phyloP scores from a whole-genome alignment of 768 basidiomycete species.

The Rhodosporidiobolus sp. region DNA sequence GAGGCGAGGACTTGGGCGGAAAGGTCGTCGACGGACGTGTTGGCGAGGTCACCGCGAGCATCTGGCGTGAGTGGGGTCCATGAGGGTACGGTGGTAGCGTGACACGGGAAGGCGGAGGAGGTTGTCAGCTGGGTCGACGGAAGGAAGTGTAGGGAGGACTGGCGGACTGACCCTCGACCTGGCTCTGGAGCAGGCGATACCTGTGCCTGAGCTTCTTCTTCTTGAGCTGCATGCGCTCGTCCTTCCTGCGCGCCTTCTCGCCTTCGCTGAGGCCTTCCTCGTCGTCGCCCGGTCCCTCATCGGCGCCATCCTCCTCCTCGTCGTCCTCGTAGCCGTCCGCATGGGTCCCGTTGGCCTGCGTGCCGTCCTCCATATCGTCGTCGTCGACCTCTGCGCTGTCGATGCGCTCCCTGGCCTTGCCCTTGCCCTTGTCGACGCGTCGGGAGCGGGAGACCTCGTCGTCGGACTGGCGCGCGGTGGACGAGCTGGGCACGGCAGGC shows the following conservation, averaged over 20 bases:
- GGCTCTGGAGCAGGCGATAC: conserved; percentile 66
- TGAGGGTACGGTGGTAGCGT: too few relatives aligned
- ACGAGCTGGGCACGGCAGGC: background rate
- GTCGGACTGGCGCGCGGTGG: background rate
- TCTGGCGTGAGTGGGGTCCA: conserved; percentile 57
- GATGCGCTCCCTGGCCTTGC: background rate
- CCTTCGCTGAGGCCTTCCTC: conserved; percentile 10
- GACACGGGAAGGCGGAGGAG: background rate
- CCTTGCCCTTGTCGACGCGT: background rate
- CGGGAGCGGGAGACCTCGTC: background rate
- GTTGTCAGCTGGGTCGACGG: background rate
- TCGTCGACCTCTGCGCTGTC: conserved; percentile 3
- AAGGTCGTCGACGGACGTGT: conserved; percentile 37
- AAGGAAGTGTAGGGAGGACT: conserved; percentile 13
- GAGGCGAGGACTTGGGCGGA: conserved; percentile 24
- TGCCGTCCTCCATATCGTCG: conserved; percentile 1
- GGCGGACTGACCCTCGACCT: conserved; percentile 60
- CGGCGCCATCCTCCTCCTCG: conserved; percentile 13
- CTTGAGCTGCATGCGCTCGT: conserved; percentile 13
- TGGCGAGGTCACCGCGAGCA: conserved; percentile 51
- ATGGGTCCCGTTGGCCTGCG: background rate
- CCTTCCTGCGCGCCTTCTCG: background rate
- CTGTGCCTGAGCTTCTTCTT: conserved; percentile 47
- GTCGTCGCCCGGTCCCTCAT: background rate
- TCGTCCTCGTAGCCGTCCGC: background rate